A percentile compares a stretch with the other conserved stretches of the same genome.
These are phyloP conservation scores for Penicillium silybi DNA, from an alignment of 495 filamentous ascomycete genomes.

Conservation along the genomic window DNA sequence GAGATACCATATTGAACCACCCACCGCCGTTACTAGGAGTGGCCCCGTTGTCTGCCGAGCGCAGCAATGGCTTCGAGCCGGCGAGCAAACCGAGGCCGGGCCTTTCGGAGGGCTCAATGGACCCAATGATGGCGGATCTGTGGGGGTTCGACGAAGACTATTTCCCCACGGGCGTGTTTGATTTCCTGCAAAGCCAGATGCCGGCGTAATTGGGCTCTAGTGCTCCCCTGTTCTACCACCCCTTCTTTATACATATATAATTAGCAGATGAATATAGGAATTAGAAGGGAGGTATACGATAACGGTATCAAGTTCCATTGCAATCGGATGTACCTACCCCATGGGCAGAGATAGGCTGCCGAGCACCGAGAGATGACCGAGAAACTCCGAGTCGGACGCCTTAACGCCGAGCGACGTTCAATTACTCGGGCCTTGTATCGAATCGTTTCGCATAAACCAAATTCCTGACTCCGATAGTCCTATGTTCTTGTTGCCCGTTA, in stretches of 20 bases:
- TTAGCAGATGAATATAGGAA: neutral
- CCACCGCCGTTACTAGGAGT: conserved; percentile 41
- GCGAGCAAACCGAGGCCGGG: conserved; percentile 31
- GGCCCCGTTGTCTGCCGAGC: conserved; percentile 43
- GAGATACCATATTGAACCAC: conserved; percentile 39
- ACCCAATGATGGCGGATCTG: conserved; percentile 47
- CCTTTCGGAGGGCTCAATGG: conserved; percentile 42
- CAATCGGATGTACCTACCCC: conserved; percentile 1
- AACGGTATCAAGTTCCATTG: neutral
- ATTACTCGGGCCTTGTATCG: conserved; percentile 12
- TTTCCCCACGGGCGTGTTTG: conserved; percentile 47
- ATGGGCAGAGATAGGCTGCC: conserved; percentile 2
- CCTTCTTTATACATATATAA: conserved; percentile 9
- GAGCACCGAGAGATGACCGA: conserved; percentile 10
- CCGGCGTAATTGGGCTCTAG: conserved; percentile 23
- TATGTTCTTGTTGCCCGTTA: neutral
- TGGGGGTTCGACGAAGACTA: conserved; percentile 50
- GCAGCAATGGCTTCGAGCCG: conserved; percentile 34
- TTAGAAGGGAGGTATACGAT: neutral
- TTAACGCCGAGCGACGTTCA: neutral
- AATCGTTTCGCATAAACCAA: conserved; percentile 3
- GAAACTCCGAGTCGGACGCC: conserved; percentile 16
- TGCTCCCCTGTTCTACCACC: neutral
- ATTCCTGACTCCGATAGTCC: neutral
- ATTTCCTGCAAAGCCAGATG: conserved; percentile 49